Evolutionary conservation across 257 asterid species (phyloP).

Genomic region (Solanum bulbocastanum): DNA sequence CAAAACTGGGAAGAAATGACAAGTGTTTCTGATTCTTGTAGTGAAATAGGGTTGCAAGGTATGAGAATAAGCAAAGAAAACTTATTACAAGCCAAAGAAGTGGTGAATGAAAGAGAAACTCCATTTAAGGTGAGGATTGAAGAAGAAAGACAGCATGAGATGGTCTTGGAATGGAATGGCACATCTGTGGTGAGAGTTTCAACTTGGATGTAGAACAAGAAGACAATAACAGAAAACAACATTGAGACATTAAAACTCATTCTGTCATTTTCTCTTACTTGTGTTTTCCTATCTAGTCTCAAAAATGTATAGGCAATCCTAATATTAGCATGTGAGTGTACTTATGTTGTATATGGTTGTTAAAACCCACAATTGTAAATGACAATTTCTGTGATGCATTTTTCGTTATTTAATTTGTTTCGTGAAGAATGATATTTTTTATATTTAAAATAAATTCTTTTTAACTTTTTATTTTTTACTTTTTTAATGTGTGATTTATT

Average conservation of each 20-base stretch:
- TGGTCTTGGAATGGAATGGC: slow-evolving; percentile 57
- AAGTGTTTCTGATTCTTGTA: not conserved
- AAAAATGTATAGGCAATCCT: not conserved
- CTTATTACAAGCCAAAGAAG: slow-evolving; percentile 42
- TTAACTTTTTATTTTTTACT: not conserved
- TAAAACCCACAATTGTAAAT: not conserved
- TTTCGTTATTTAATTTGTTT: not conserved
- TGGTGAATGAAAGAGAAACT: slow-evolving; percentile 34
- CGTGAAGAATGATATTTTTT: not conserved
- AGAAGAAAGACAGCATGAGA: slow-evolving; percentile 25
- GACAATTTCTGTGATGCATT: not conserved
- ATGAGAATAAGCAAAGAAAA: slow-evolving; percentile 33
- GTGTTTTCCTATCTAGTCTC: not conserved
- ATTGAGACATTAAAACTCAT: too few relatives aligned
- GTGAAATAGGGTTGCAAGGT: slow-evolving; percentile 9
- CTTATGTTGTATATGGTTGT: not conserved
- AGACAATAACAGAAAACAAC: not conserved
- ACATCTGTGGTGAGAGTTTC: slow-evolving; percentile 55
- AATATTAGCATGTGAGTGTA: not conserved
- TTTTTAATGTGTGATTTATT: not conserved
- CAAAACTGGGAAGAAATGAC: slow-evolving; percentile 29
- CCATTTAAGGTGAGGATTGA: slow-evolving; percentile 24
- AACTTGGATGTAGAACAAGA: slow-evolving; percentile 44
- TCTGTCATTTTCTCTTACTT: not conserved
- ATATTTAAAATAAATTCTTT: not conserved